phyloP scores from a whole-genome alignment of 1,284 basidiomycete genomes.

The Fistulinella cinereoalba region DNA sequence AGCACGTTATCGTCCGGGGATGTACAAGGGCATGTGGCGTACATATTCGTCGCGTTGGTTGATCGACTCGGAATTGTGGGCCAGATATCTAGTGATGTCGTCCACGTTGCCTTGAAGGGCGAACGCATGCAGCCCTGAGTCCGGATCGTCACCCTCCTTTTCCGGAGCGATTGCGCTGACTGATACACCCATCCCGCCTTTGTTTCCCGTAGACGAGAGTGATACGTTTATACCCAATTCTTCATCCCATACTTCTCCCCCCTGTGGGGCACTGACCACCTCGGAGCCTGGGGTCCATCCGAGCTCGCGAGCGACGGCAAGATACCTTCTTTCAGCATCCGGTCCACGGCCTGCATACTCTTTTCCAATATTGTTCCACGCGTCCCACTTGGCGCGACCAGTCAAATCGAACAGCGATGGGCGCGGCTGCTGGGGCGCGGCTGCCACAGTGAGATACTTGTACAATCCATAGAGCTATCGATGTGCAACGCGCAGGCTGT shows the following conservation, averaged over 20 bases:
- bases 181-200: constrained; percentile 53
- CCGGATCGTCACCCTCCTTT: constrained; percentile 37
- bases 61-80: constrained; percentile 38
- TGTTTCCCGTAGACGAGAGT: constrained; percentile 31
- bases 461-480: constrained; percentile 82
- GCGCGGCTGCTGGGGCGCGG: constrained; percentile 52
- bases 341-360: constrained; percentile 42
- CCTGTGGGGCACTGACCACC: constrained; percentile 10
- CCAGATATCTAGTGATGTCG: constrained; percentile 48
- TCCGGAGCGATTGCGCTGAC: constrained; percentile 60
- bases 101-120: constrained; percentile 56
- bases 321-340: constrained; percentile 61
- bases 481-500: constrained; percentile 26
- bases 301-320: constrained; percentile 63
- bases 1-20: constrained; percentile 2
- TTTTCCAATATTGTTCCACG: constrained; percentile 62
- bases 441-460: constrained; percentile 69
- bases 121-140: constrained; percentile 53
- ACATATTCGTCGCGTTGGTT: constrained; percentile 65
- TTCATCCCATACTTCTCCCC: constrained; percentile 39
- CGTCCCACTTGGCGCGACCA: constrained; percentile 85
- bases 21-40: constrained; percentile 22
- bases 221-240: constrained; percentile 33
- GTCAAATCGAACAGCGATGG: constrained; percentile 83
- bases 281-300: constrained; percentile 58